phyloP scores from a whole-genome alignment of 306 rosid species.

The Inga oerstediana region DNA sequence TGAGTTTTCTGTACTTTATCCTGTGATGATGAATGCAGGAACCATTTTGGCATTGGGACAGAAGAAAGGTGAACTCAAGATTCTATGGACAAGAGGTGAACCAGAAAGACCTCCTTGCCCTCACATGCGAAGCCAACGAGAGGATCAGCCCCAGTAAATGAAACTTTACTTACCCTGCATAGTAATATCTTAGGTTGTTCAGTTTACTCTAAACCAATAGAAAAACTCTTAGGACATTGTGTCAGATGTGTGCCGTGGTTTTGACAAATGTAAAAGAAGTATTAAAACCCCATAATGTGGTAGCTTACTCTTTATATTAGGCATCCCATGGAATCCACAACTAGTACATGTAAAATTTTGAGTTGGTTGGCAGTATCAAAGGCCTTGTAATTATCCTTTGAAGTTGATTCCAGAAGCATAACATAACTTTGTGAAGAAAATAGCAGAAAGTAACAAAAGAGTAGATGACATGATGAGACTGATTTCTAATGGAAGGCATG shows the following conservation, averaged over 20 bases:
- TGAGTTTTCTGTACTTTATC: neutral
- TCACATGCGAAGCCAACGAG: conserved; percentile 59
- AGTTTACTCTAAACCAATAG: conserved; percentile 42
- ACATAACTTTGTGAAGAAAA: neutral
- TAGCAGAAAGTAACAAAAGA: conserved; percentile 5
- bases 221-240: conserved; percentile 51
- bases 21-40: conserved; percentile 54
- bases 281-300: conserved; percentile 24
- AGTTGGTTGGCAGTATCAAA: conserved; percentile 13
- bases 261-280: conserved; percentile 20
- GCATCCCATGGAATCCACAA: neutral
- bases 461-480: neutral
- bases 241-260: conserved; percentile 38
- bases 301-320: conserved; percentile 32
- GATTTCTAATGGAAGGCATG: neutral
- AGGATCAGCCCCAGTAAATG: conserved; percentile 47
- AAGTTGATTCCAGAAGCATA: conserved; percentile 20
- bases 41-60: conserved; percentile 86
- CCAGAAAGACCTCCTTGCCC: conserved; percentile 83
- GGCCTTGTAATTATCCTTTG: conserved; percentile 1
- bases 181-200: conserved; percentile 37
- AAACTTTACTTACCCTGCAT: conserved; percentile 30
- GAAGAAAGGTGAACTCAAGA: conserved; percentile 83
- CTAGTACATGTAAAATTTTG: conserved; percentile 13
- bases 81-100: conserved; percentile 89